Percentiles rank a stretch among this genome's conserved stretches.
Conservation (phyloP, 1,139 yeast genomes). For the Yamadazyma triangularis region DNA sequence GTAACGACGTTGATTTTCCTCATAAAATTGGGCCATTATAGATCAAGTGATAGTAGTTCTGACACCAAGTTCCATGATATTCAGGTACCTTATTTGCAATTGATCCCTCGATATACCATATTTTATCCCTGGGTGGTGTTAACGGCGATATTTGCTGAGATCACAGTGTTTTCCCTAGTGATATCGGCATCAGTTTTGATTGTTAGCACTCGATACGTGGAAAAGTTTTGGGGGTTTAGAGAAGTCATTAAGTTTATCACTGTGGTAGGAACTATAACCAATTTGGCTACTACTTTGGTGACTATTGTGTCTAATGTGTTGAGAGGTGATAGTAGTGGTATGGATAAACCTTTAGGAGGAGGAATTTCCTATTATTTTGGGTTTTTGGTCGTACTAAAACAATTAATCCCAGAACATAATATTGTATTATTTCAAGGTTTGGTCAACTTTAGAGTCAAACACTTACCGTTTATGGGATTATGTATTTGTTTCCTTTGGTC, state of each 20-base stretch:
- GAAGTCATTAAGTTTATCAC: slow-evolving; percentile 59
- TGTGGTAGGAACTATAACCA: slow-evolving; percentile 57
- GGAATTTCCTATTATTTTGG: slow-evolving; percentile 69
- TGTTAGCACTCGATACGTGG: slow-evolving; percentile 49
- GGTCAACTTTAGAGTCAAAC: slow-evolving; percentile 66
- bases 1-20: slow-evolving; percentile 24
- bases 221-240: slow-evolving; percentile 53
- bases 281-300: slow-evolving; percentile 41
- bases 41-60: slow-evolving; percentile 25
- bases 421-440: slow-evolving; percentile 61
- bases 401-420: slow-evolving; percentile 84
- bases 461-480: slow-evolving; percentile 63
- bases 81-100: slow-evolving; percentile 58
- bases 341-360: slow-evolving; percentile 61
- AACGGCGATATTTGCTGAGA: slow-evolving; percentile 70
- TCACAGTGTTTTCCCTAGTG: slow-evolving; percentile 46
- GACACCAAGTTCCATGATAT: slow-evolving; percentile 30
- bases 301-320: slow-evolving; percentile 38
- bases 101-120: slow-evolving; percentile 61
- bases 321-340: slow-evolving; percentile 32
- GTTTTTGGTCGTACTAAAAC: slow-evolving; percentile 81
- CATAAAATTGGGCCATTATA: slow-evolving; percentile 27
- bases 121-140: slow-evolving; percentile 74
- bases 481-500: slow-evolving; percentile 45
- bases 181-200: slow-evolving; percentile 47